phyloP scores from a whole-genome alignment of 257 asterid species.

The Petrea volubilis region DNA sequence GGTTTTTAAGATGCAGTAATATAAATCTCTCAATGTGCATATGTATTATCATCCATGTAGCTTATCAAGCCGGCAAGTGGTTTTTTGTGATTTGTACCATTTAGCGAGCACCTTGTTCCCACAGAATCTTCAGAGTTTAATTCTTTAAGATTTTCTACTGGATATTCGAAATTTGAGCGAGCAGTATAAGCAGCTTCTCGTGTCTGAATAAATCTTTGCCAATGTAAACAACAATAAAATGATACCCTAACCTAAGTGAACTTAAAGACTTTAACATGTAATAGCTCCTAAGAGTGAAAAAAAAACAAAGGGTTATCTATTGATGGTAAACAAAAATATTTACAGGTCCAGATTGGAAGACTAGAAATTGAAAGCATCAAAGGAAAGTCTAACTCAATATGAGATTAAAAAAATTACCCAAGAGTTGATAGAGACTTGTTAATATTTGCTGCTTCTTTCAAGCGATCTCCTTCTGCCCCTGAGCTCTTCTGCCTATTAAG shows the following conservation, averaged over 20 bases:
- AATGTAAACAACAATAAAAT: not conserved
- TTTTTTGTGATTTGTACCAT: not conserved
- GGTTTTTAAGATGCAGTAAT: not conserved
- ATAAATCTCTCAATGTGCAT: not conserved
- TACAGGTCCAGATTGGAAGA: not conserved
- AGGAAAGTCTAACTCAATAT: not conserved
- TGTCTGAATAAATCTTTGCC: not conserved
- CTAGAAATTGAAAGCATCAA: not conserved
- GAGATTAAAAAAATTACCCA: constrained; percentile 54
- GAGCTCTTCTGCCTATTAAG: constrained; percentile 79
- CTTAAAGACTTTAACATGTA: not conserved
- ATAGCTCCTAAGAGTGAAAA: too few relatives aligned
- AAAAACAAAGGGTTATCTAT: too few relatives aligned
- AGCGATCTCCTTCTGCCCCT: constrained; percentile 87
- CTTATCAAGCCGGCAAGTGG: not conserved
- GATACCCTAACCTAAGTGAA: not conserved
- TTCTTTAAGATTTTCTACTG: not conserved
- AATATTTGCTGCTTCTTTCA: constrained; percentile 90
- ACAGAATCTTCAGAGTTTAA: not conserved
- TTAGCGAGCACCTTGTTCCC: not conserved
- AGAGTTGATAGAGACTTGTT: constrained; percentile 87
- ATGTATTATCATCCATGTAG: not conserved
- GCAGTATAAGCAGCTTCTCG: not conserved
- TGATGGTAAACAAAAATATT: constrained; percentile 1
- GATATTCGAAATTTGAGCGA: constrained; percentile 7